Evolutionary conservation across 2,329 filamentous ascomycete genomes (phyloP).

Genomic region (Plectosphaerella cucumerina): DNA sequence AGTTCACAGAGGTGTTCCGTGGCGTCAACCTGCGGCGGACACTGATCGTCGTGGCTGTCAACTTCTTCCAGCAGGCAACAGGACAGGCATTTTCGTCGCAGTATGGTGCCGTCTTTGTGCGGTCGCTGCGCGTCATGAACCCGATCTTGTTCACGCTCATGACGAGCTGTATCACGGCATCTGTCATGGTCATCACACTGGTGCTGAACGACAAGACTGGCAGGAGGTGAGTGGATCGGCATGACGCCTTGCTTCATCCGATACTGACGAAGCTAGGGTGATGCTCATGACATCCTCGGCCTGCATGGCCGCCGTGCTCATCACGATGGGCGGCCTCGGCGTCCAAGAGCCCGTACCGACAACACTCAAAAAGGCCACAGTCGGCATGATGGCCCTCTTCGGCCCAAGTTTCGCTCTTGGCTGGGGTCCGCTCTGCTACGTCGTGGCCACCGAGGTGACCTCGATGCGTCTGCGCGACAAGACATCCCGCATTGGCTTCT

Average conservation of each 20-base stretch:
- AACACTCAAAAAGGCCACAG: constrained; percentile 16
- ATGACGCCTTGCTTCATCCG: background rate
- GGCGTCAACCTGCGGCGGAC: constrained; percentile 19
- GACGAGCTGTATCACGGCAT: constrained; percentile 7
- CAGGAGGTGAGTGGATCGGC: constrained; percentile 1
- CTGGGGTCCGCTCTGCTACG: constrained; percentile 30
- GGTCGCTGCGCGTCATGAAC: constrained; percentile 20
- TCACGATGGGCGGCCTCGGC: constrained; percentile 12
- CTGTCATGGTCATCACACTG: constrained; percentile 2
- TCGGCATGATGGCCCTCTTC: constrained; percentile 27
- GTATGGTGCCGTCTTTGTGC: constrained; percentile 25
- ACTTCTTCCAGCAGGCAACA: constrained; percentile 25
- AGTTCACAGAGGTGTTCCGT: constrained; percentile 24
- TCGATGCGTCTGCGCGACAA: constrained; percentile 24
- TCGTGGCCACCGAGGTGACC: constrained; percentile 28
- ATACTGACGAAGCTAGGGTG: background rate
- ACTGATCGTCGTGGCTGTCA: constrained; percentile 17
- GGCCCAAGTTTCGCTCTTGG: constrained; percentile 23
- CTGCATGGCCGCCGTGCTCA: constrained; percentile 5
- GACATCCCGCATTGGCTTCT: constrained; percentile 15
- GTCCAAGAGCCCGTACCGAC: constrained; percentile 7
- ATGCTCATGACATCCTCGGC: background rate
- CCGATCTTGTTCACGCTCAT: constrained; percentile 19
- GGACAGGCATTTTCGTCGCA: constrained; percentile 22
- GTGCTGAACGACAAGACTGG: constrained; percentile 6